These are phyloP conservation scores for Alternaria atra DNA, from an alignment of 2,329 filamentous ascomycete species.

Conservation along the genomic window DNA sequence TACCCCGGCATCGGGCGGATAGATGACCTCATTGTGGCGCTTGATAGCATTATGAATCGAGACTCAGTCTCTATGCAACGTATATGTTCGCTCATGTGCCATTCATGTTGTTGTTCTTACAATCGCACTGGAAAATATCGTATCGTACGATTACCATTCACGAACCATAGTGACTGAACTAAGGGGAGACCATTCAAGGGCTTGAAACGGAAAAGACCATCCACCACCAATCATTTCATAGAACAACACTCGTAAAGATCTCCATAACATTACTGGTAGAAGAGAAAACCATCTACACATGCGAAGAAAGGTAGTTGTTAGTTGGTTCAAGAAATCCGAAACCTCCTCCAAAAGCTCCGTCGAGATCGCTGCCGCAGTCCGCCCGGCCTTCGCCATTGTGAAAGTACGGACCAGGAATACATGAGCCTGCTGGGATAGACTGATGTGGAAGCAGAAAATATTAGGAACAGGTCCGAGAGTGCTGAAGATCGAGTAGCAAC, in stretches of 20 bases:
- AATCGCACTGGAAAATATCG: background rate
- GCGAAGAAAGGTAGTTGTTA: constrained; percentile 6
- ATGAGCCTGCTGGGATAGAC: constrained; percentile 1
- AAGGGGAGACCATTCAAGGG: background rate
- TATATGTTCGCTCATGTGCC: background rate
- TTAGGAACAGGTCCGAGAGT: constrained; percentile 9
- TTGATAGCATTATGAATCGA: background rate
- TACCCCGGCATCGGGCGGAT: constrained; percentile 6
- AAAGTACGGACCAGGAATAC: constrained; percentile 34
- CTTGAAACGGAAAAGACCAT: constrained; percentile 1
- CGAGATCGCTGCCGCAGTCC: constrained; percentile 26
- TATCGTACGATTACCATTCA: background rate
- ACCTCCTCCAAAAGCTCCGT: constrained; percentile 29
- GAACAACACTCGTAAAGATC: background rate
- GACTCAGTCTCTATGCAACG: background rate
- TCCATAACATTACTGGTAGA: background rate
- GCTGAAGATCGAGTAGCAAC: constrained; percentile 9
- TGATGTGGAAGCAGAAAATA: constrained; percentile 6
- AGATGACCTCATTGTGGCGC: background rate
- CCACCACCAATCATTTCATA: background rate
- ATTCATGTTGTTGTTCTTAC: background rate
- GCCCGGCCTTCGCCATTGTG: constrained; percentile 18
- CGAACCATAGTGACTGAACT: background rate
- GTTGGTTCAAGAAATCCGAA: constrained; percentile 22
- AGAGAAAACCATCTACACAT: constrained; percentile 25